Evolutionary conservation across 2,329 filamentous ascomycete genomes (phyloP).

Genomic region (Monascus ruber): DNA sequence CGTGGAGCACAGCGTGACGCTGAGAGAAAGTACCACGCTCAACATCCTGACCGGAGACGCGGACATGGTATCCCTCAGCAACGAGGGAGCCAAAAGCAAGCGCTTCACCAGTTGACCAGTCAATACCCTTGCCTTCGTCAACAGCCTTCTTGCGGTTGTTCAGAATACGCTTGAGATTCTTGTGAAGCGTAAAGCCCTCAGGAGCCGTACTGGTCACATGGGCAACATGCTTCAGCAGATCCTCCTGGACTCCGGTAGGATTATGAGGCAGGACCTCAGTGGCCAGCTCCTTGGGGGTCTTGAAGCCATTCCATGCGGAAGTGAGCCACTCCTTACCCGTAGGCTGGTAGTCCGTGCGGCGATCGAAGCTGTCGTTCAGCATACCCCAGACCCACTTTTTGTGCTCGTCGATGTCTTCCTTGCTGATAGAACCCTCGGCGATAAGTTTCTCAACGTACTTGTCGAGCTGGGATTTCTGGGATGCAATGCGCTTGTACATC

Average conservation of each 20-base stretch:
- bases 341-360: conserved; percentile 94
- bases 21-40: conserved; percentile 99
- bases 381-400: conserved; percentile 99
- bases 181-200: conserved; percentile 79
- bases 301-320: conserved; percentile 98
- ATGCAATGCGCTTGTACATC: conserved; percentile 97
- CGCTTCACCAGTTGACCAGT: conserved; percentile 95
- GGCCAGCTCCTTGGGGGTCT: conserved; percentile 93
- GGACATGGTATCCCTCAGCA: conserved; percentile 88
- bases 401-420: conserved; percentile 96
- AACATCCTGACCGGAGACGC: conserved; percentile 96
- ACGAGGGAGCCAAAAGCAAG: conserved; percentile 88
- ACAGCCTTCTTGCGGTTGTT: conserved; percentile 83
- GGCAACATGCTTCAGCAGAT: conserved; percentile 70
- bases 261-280: conserved; percentile 88
- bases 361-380: conserved; percentile 93
- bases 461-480: conserved; percentile 74
- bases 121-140: conserved; percentile 82
- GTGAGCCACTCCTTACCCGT: conserved; percentile 97
- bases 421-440: conserved; percentile 86
- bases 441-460: conserved; percentile 87
- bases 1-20: conserved; percentile 91
- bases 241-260: conserved; percentile 65
- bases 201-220: conserved; percentile 66
- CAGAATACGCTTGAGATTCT: conserved; percentile 95